A percentile compares a stretch with the other conserved stretches of the same genome.
These are phyloP conservation scores for Mortierella claussenii DNA, from an alignment of 192 early-diverging fungal genomes.

Conservation along the genomic window DNA sequence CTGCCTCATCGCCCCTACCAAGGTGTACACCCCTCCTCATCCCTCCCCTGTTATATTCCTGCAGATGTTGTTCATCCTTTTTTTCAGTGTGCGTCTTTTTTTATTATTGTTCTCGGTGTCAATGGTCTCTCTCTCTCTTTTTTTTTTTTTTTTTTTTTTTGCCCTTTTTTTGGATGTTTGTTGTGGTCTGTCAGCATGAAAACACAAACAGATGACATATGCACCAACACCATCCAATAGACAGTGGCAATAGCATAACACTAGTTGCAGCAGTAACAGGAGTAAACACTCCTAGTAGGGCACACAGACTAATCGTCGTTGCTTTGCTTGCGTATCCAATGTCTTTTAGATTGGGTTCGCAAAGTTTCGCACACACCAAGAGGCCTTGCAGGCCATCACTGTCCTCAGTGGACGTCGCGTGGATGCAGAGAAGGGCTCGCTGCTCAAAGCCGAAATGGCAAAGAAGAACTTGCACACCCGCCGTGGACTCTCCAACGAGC, in stretches of 20 bases:
- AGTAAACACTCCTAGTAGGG: no score
- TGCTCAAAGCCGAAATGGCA: constrained; percentile 98
- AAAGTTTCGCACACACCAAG: constrained; percentile 90
- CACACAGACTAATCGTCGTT: no score
- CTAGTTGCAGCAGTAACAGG: no score
- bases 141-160: constrained; percentile 4
- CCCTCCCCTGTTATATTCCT: no score
- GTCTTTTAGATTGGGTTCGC: constrained; percentile 93
- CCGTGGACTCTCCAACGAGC: constrained; percentile 70
- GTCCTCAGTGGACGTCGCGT: constrained; percentile 91
- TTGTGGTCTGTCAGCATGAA: neutral
- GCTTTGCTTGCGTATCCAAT: no score
- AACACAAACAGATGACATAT: constrained; percentile 28
- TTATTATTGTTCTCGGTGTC: neutral
- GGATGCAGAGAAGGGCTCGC: constrained; percentile 84
- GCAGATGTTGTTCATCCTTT: neutral
- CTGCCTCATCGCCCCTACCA: no score
- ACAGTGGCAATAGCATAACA: no score
- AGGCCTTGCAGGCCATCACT: constrained; percentile 93
- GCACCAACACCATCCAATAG: constrained; percentile 1
- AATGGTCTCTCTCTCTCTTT: neutral
- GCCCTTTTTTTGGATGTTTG: constrained; percentile 5
- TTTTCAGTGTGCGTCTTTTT: neutral
- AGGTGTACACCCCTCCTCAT: no score
- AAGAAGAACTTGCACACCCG: constrained; percentile 98